A percentile compares a stretch with the other conserved stretches of the same genome.
Conservation (phyloP, 192 early-diverging fungal species). For the Mortierella hygrophila region DNA sequence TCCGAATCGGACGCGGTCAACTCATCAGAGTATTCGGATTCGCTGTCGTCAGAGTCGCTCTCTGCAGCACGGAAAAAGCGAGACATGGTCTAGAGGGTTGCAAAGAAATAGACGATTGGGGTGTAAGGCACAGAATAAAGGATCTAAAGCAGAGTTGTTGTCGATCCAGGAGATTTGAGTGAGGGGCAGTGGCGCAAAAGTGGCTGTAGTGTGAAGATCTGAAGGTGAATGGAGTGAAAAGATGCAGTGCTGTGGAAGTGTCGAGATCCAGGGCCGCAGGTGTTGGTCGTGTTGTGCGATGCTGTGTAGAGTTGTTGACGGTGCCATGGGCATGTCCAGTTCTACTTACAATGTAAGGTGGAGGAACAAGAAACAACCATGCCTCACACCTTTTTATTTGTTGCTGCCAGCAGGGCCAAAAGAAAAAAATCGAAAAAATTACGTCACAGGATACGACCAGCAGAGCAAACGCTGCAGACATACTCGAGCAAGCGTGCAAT, state of each 20-base stretch:
- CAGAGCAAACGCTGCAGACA: background rate
- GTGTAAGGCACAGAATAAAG: background rate
- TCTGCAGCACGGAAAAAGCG: constrained; percentile 89
- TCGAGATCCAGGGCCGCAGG: background rate
- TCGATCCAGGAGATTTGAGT: background rate
- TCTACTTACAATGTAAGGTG: constrained; percentile 11
- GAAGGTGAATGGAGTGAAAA: background rate
- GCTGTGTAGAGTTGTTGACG: background rate
- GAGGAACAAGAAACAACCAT: background rate
- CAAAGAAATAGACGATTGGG: constrained; percentile 6
- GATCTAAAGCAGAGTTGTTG: background rate
- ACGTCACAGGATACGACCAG: background rate
- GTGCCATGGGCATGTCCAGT: background rate
- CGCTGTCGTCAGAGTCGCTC: constrained; percentile 75
- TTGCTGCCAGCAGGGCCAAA: background rate
- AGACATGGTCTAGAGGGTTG: constrained; percentile 70
- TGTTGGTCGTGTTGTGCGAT: background rate
- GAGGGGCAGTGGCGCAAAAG: background rate
- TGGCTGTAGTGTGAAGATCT: background rate
- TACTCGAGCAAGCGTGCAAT: background rate
- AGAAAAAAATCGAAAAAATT: background rate
- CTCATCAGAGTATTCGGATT: constrained; percentile 69
- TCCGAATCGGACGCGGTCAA: constrained; percentile 60
- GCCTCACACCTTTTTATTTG: background rate
- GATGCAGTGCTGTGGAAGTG: background rate